These are phyloP conservation scores for Periconia sp. DNA, from an alignment of 2,329 filamentous ascomycete genomes.

Conservation along the genomic window DNA sequence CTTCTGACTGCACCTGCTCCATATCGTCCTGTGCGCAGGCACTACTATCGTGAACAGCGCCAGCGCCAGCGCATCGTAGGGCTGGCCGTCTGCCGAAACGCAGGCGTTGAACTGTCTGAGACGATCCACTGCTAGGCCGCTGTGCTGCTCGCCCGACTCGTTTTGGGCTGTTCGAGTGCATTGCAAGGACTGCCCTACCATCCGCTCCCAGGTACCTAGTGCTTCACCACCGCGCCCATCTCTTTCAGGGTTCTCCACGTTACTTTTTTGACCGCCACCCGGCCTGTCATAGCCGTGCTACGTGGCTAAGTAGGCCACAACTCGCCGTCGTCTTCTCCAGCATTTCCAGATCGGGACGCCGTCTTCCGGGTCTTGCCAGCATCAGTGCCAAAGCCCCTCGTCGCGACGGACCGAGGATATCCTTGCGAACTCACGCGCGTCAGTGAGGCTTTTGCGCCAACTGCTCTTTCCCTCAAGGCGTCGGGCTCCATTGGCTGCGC, in stretches of 20 bases:
- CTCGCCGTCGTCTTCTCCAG: constrained; percentile 35
- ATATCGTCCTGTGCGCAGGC: constrained; percentile 35
- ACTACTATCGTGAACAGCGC: constrained; percentile 32
- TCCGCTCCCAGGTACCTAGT: constrained; percentile 34
- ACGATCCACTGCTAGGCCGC: constrained; percentile 34
- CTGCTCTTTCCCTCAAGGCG: constrained; percentile 35
- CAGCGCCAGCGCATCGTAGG: constrained; percentile 35
- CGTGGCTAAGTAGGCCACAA: constrained; percentile 37
- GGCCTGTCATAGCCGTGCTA: constrained; percentile 37
- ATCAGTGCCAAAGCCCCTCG: constrained; percentile 38
- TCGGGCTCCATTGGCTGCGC: constrained; percentile 45
- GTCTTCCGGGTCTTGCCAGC: constrained; percentile 37
- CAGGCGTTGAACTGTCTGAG: constrained; percentile 43
- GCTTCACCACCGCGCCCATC: constrained; percentile 34
- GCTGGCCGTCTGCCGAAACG: constrained; percentile 39
- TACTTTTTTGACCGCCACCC: constrained; percentile 36
- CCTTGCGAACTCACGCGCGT: constrained; percentile 38
- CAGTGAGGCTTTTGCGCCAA: constrained; percentile 45
- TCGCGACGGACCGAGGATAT: constrained; percentile 45
- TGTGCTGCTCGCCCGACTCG: constrained; percentile 27
- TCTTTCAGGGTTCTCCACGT: constrained; percentile 41
- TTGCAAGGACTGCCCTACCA: constrained; percentile 46
- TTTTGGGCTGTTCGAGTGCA: constrained; percentile 34
- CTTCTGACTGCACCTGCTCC: constrained; percentile 38
- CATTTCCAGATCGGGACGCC: constrained; percentile 46